Conservation (phyloP, 2,329 filamentous ascomycete genomes). For the Leptosphaerulina australis region DNA sequence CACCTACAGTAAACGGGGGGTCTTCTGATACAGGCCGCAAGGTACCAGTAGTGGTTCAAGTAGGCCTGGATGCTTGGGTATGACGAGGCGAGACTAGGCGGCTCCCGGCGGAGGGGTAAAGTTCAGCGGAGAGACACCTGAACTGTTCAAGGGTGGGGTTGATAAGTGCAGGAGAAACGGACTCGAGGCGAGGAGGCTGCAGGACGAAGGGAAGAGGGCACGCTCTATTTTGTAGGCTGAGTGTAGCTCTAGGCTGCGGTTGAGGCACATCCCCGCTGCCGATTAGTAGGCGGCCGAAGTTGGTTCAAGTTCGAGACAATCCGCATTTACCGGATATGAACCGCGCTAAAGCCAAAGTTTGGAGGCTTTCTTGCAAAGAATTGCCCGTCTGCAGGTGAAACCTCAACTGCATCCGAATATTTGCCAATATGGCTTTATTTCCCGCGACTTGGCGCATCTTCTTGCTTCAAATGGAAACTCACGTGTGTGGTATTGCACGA, state of each 20-base stretch:
- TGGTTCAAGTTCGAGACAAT: slow-evolving; percentile 19
- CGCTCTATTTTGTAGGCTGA: slow-evolving; percentile 23
- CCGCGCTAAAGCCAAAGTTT: slow-evolving; percentile 5
- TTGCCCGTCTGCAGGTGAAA: slow-evolving; percentile 33
- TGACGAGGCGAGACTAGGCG: slow-evolving; percentile 27
- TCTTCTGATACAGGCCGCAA: slow-evolving; percentile 25
- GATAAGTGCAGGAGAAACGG: neutral
- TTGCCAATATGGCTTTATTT: slow-evolving; percentile 16
- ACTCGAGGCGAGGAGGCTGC: neutral
- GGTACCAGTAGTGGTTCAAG: slow-evolving; percentile 21
- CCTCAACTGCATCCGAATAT: slow-evolving; percentile 19
- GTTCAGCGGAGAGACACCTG: neutral
- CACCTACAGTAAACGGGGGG: slow-evolving; percentile 26
- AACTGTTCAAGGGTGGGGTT: neutral
- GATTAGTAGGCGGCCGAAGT: slow-evolving; percentile 12
- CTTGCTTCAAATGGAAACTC: slow-evolving; percentile 15
- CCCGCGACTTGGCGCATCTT: slow-evolving; percentile 9
- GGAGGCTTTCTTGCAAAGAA: slow-evolving; percentile 21
- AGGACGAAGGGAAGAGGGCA: slow-evolving; percentile 19
- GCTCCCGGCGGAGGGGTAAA: slow-evolving; percentile 19
- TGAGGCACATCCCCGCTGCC: slow-evolving; percentile 15
- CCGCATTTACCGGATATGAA: slow-evolving; percentile 7
- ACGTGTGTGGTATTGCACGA: slow-evolving; percentile 21
- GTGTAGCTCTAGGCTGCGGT: slow-evolving; percentile 10
- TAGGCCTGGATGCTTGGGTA: slow-evolving; percentile 13